These are phyloP conservation scores for Phytophthora sansomeana DNA, from an alignment of 352 stramenopile species.

Conservation along the genomic window DNA sequence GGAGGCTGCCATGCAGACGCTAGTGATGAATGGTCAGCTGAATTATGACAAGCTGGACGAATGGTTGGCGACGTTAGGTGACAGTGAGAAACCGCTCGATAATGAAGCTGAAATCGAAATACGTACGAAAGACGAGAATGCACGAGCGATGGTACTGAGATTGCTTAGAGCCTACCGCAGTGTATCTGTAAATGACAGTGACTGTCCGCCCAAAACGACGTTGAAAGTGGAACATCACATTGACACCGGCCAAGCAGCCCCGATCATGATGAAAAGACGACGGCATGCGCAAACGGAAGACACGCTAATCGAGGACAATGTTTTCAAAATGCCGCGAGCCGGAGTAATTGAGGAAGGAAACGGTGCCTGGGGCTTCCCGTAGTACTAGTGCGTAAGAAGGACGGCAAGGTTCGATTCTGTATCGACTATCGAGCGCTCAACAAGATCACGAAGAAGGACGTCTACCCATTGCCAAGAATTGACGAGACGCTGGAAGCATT, in stretches of 20 bases:
- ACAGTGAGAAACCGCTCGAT: neutral
- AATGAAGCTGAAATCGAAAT: slow-evolving; percentile 16
- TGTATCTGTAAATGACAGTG: neutral
- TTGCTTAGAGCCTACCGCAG: slow-evolving; percentile 16
- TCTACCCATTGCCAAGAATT: neutral
- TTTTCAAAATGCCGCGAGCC: slow-evolving; percentile 20
- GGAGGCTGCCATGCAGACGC: slow-evolving; percentile 9
- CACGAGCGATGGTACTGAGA: slow-evolving; percentile 13
- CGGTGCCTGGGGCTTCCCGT: slow-evolving; percentile 28
- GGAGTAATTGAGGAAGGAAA: slow-evolving; percentile 19
- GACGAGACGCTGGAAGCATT: neutral
- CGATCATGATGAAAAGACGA: slow-evolving; percentile 15
- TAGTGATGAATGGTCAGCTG: slow-evolving; percentile 16
- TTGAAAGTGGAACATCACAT: slow-evolving; percentile 30
- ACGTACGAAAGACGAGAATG: neutral
- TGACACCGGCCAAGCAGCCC: slow-evolving; percentile 10
- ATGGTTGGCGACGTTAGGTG: slow-evolving; percentile 1
- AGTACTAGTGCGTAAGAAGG: slow-evolving; percentile 29
- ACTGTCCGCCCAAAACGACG: slow-evolving; percentile 17
- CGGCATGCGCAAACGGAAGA: slow-evolving; percentile 14
- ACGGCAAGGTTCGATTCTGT: slow-evolving; percentile 20
- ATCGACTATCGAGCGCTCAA: slow-evolving; percentile 13
- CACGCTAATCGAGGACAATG: slow-evolving; percentile 8
- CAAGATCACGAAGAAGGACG: slow-evolving; percentile 12
- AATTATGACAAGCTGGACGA: neutral